phyloP scores from a whole-genome alignment of 768 basidiomycete genomes.

The Hericium coralloides region DNA sequence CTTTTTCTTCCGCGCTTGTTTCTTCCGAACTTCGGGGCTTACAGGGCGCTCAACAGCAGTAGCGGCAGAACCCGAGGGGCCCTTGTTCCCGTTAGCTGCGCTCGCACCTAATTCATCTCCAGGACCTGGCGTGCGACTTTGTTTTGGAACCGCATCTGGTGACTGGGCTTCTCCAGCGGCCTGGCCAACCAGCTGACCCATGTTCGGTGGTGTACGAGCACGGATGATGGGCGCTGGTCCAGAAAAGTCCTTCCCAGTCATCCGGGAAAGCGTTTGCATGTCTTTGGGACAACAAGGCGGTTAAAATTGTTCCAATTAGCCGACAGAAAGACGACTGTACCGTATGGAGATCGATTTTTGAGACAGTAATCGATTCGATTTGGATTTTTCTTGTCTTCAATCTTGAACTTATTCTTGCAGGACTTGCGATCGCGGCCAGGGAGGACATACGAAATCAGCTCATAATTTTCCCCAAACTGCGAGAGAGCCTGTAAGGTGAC shows the following conservation, averaged over 20 bases:
- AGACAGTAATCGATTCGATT: slow-evolving; percentile 68
- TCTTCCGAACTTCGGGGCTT: slow-evolving; percentile 1
- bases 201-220: slow-evolving; percentile 26
- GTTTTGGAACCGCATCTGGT: slow-evolving; percentile 1
- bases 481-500: slow-evolving; percentile 59
- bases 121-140: slow-evolving; percentile 9
- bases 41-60: neutral
- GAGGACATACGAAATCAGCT: slow-evolving; percentile 79
- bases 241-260: slow-evolving; percentile 83
- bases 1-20: slow-evolving; percentile 1
- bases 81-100: slow-evolving; percentile 2
- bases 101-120: neutral
- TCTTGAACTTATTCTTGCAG: slow-evolving; percentile 90
- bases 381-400: slow-evolving; percentile 77
- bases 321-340: slow-evolving; percentile 29
- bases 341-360: slow-evolving; percentile 68
- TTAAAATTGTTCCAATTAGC: neutral
- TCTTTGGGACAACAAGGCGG: slow-evolving; percentile 32
- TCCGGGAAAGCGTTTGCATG: slow-evolving; percentile 60
- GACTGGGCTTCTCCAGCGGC: neutral
- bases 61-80: neutral
- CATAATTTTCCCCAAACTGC: slow-evolving; percentile 90
- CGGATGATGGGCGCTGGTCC: slow-evolving; percentile 69
- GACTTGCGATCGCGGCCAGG: slow-evolving; percentile 82
- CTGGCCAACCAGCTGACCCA: slow-evolving; percentile 20